Evolutionary conservation across 2,329 filamentous ascomycete species (phyloP).

Genomic region (Xylariaceae sp.): DNA sequence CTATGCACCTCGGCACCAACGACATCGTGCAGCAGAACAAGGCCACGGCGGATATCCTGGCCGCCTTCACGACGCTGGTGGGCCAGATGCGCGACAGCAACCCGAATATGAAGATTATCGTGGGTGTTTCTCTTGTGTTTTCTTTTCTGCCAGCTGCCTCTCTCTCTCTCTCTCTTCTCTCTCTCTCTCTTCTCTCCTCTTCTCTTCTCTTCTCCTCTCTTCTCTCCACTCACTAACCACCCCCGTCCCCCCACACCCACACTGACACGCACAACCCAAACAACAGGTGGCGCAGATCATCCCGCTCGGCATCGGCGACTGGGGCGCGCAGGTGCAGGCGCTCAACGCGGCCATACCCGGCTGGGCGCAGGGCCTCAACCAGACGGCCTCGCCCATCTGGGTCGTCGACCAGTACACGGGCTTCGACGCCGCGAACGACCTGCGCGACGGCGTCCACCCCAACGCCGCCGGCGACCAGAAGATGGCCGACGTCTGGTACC

Average conservation of each 20-base stretch:
- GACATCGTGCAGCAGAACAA: constrained; percentile 34
- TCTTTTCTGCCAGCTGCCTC: too few relatives aligned
- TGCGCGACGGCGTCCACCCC: constrained; percentile 32
- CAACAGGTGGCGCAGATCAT: constrained; percentile 34
- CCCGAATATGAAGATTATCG: constrained; percentile 34
- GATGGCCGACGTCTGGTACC: constrained; percentile 28
- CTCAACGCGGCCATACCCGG: constrained; percentile 31
- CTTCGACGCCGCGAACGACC: constrained; percentile 24
- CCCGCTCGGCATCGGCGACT: constrained; percentile 25
- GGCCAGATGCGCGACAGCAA: constrained; percentile 31
- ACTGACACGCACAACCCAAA: neutral
- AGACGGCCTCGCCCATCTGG: constrained; percentile 31
- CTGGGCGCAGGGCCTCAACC: constrained; percentile 31
- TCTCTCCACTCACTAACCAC: too few relatives aligned
- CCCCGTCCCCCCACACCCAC: too few relatives aligned
- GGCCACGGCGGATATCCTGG: constrained; percentile 28
- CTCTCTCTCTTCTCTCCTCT: too few relatives aligned
- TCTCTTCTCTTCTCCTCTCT: too few relatives aligned
- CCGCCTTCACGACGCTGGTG: constrained; percentile 32
- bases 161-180: too few relatives aligned
- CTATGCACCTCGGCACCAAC: constrained; percentile 38
- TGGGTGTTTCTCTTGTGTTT: constrained; percentile 17
- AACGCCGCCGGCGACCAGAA: constrained; percentile 32
- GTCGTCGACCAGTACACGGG: constrained; percentile 34
- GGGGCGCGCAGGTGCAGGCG: constrained; percentile 28